phyloP scores from a whole-genome alignment of 345 rosid genomes.

The Punica granatum region DNA sequence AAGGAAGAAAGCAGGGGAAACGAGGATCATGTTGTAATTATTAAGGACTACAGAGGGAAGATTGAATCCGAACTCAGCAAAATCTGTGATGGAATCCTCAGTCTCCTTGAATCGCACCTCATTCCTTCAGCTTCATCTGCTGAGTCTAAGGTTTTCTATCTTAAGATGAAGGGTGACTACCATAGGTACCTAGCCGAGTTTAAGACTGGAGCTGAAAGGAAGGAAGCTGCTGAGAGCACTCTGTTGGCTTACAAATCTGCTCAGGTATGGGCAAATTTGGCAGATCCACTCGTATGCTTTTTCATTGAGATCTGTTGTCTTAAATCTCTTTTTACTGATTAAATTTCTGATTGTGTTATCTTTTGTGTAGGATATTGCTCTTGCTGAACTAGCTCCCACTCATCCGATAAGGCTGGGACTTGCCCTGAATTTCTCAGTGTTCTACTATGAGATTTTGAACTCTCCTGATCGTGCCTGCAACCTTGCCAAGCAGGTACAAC shows the following conservation, averaged over 20 bases:
- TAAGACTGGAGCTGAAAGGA: slow-evolving; percentile 88
- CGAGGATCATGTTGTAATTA: slow-evolving; percentile 60
- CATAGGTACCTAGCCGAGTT: slow-evolving; percentile 93
- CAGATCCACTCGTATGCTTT: slow-evolving; percentile 2
- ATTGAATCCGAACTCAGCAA: slow-evolving; percentile 84
- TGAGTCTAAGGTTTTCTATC: slow-evolving; percentile 93
- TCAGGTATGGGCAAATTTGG: slow-evolving; percentile 39
- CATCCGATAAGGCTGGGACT: slow-evolving; percentile 97
- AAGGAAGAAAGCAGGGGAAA: slow-evolving; percentile 96
- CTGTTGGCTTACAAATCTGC: slow-evolving; percentile 93
- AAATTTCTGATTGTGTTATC: not conserved
- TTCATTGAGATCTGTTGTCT: not conserved
- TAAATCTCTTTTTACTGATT: not conserved
- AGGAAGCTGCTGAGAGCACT: slow-evolving; percentile 98
- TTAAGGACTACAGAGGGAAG: slow-evolving; percentile 85
- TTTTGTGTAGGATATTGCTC: slow-evolving; percentile 77
- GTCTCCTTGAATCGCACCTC: slow-evolving; percentile 80
- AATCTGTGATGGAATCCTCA: slow-evolving; percentile 85
- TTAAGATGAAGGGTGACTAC: slow-evolving; percentile 98
- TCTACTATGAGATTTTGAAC: slow-evolving; percentile 96
- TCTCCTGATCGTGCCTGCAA: slow-evolving; percentile 96
- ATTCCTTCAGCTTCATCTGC: slow-evolving; percentile 75
- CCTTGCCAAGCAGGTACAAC: slow-evolving; percentile 81
- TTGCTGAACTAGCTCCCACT: slow-evolving; percentile 81
- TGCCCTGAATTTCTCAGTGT: slow-evolving; percentile 96